Base-by-base conservation (phyloP, 2,329 filamentous ascomycete genomes). In the Colletotrichum sp. region DNA sequence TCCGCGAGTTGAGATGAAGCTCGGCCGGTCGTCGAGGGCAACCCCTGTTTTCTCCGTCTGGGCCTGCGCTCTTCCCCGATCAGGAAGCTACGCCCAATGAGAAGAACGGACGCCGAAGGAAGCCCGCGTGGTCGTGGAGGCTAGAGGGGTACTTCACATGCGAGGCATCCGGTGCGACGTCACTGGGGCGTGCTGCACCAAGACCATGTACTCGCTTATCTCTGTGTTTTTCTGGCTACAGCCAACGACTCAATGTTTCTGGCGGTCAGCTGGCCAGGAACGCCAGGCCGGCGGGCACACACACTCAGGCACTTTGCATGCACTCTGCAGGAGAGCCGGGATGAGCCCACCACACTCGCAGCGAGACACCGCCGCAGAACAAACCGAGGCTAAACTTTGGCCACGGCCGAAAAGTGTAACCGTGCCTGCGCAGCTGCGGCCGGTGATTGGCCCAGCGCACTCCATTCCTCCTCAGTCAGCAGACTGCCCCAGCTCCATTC, bases 381-480 rank as follows among this genome's bases (percentile, higher is more conserved):
- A 75, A 69, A 71, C 76, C 76, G 76, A 77, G 76, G 76, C 76
- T 77, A 77, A 77, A 77, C 39, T 66, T 60, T 68, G 60, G 65
- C 69, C 69, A 69, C 39, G 73, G 66, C 76, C 73, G 69, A 77
- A 76, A 77, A 77, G 69, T 75, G 73, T 62, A 76, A 66, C 36
- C 59, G 64, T 77, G 74, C 70, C 65, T 69, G 64, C 26, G 64
- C 44, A 52, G 44, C 30, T 24, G 60, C 32, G 66, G 26, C 32
- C 32, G 55, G 39, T 72, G 39, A 67, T 72, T 71, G 73, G 74
- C 34, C n/a, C 26, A 55, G 36, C 24, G 44, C 8, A 36, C 26
- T 36, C 60, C 64, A 67, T 73, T 69, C 68, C 68, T 32, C 57
- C n/a, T 44, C 57, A 69, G 74, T 76, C 74, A 76, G 74, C 70